Evolutionary conservation across 164 flowering plant species (phyloP).

Genomic region (Vitis vinifera): DNA sequence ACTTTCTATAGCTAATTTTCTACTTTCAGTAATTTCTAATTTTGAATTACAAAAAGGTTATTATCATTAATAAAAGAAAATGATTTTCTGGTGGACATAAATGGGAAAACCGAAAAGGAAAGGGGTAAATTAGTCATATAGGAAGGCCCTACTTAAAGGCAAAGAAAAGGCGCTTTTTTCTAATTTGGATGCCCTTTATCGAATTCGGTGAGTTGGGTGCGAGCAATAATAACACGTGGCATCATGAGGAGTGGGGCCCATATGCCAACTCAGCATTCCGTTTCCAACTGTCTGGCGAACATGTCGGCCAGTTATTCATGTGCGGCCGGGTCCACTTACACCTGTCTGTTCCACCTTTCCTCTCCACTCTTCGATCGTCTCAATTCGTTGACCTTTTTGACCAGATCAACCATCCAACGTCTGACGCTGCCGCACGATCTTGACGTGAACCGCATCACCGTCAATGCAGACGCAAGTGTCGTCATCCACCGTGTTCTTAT

Average conservation of each 20-base stretch:
- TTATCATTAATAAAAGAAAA: too few species aligned
- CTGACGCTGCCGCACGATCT: not conserved
- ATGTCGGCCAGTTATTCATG: slow-evolving; percentile 20
- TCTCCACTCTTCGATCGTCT: not conserved
- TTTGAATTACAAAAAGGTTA: too few species aligned
- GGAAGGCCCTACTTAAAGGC: not conserved
- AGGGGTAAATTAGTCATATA: slow-evolving; percentile 3
- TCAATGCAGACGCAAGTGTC: slow-evolving; percentile 1
- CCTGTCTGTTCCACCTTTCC: slow-evolving; percentile 8
- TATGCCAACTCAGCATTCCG: slow-evolving; percentile 27
- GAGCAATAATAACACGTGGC: slow-evolving; percentile 12
- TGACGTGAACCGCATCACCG: slow-evolving; percentile 11
- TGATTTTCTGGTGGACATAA: too few species aligned
- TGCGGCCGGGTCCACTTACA: slow-evolving; percentile 15
- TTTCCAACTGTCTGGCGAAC: slow-evolving; percentile 27
- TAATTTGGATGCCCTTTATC: slow-evolving; percentile 11
- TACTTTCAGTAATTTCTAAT: too few species aligned
- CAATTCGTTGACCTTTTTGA: not conserved
- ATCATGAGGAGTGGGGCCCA: not conserved
- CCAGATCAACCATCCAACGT: not conserved
- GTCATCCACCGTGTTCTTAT: not conserved
- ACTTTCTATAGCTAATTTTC: too few species aligned
- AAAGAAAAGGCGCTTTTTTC: not conserved
- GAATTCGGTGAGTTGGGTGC: slow-evolving; percentile 8
- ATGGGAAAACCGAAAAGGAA: not conserved